phyloP scores from a whole-genome alignment of 2,329 filamentous ascomycete genomes.

The Dothiorella sarmentorum region DNA sequence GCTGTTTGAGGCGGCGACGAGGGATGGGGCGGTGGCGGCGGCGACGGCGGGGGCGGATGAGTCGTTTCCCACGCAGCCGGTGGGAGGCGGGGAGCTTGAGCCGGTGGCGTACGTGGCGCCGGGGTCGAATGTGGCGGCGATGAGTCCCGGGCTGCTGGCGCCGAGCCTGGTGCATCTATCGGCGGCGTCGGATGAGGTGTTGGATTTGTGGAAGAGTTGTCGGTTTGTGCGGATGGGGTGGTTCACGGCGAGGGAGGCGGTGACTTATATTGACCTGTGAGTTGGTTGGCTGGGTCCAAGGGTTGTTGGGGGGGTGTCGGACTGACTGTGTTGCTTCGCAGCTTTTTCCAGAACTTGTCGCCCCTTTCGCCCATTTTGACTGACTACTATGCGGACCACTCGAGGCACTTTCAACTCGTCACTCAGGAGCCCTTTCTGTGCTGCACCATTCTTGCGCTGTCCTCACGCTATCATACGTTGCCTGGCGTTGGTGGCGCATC shows the following conservation, averaged over 20 bases:
- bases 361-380: conserved; percentile 50
- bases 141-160: conserved; percentile 21
- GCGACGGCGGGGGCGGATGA: not conserved
- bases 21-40: conserved; percentile 31
- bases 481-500: conserved; percentile 42
- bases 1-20: conserved; percentile 49
- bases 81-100: not conserved
- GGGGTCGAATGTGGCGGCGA: conserved; percentile 29
- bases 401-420: conserved; percentile 48
- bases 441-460: conserved; percentile 54
- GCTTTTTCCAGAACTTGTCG: conserved; percentile 50
- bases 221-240: conserved; percentile 56
- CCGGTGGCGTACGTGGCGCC: conserved; percentile 33
- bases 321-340: not conserved
- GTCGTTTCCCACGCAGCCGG: too few species aligned
- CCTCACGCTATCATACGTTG: conserved; percentile 48
- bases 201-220: conserved; percentile 48
- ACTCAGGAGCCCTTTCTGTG: conserved; percentile 52
- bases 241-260: conserved; percentile 53
- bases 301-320: conserved; percentile 22
- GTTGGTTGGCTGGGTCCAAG: not conserved
- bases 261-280: conserved; percentile 51
- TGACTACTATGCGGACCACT: conserved; percentile 49
- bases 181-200: conserved; percentile 30
- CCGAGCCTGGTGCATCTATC: conserved; percentile 20